Conservation (phyloP, 2,329 filamentous ascomycete genomes). For the Penicillium sp. region DNA sequence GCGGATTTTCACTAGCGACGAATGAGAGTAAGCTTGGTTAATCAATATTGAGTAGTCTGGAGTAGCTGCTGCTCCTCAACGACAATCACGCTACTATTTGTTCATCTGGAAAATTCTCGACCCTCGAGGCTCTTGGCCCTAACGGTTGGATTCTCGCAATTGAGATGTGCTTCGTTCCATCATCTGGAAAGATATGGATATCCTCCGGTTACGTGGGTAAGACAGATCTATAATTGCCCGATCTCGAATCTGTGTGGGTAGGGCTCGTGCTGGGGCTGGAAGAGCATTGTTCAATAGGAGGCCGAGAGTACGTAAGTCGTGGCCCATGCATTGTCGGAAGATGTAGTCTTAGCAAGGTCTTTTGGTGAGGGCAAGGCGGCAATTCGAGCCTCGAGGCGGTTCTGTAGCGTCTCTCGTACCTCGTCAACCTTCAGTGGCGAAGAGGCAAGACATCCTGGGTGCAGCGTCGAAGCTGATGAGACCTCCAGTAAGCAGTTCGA, state of each 20-base stretch:
- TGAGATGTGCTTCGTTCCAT: not conserved
- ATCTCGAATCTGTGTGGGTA: constrained; percentile 18
- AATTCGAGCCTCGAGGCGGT: not conserved
- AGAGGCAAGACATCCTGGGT: not conserved
- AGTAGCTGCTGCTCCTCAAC: not conserved
- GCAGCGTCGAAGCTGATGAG: not conserved
- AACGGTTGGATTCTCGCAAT: not conserved
- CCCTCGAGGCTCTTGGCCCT: constrained; percentile 7
- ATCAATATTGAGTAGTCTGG: constrained; percentile 6
- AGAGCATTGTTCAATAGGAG: constrained; percentile 14
- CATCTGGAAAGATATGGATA: not conserved
- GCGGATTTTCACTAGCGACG: constrained; percentile 10
- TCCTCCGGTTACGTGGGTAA: constrained; percentile 1
- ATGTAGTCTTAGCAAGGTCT: constrained; percentile 11
- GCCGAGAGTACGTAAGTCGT: constrained; percentile 11
- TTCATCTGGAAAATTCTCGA: constrained; percentile 1
- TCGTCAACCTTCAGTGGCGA: not conserved
- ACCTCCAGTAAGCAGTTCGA: not conserved
- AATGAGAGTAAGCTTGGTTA: constrained; percentile 9
- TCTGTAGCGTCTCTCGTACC: not conserved
- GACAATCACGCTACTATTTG: constrained; percentile 4
- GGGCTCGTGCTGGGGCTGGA: constrained; percentile 12
- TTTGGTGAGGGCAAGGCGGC: not conserved
- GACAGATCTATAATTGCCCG: constrained; percentile 1
- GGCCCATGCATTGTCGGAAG: constrained; percentile 5